Base-by-base conservation (phyloP, 331 rosid genomes). In the Stylosanthes scabra region DNA sequence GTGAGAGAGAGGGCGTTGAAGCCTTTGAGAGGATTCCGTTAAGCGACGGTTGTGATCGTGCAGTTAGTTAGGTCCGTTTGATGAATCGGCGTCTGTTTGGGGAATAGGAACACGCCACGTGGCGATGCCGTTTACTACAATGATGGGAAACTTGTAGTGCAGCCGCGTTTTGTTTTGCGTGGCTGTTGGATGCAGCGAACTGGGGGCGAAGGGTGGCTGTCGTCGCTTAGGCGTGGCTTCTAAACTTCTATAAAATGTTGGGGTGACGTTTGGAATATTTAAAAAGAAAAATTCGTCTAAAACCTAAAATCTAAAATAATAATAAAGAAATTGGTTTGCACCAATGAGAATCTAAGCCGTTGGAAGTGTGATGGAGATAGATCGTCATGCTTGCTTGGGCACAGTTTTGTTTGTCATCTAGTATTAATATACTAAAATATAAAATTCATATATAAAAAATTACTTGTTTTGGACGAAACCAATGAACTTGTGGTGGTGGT, bases 121-220 rank as follows among this genome's bases (percentile, higher is more conserved):
- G 57, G 70, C 11, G 1, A 0, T 9, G 14, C 4, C 50, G 16
- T 31, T 11, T 12, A n/a, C 5, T 5, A 28, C 37, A 6, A 8
- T 2, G 3, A 0, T 1, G 55, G 7, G n/a, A 49, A 49, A 46
- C 0, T 59, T 59, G 9, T 31, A 31, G 44, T 1, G 45, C 3
- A 31, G 27, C 5, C 46, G 27, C 11, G 66, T 60, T 34, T 60
- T 60, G 4, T 14, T 15, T 52, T 6, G 27, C 6, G 9, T 15
- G 3, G 16, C 12, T 5, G 58, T 71, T 50, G 70, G 74, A 79
- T 61, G 74, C 71, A 73, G 83, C 79, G 79, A 66, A 49, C 12
- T 29, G 75, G 75, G 11, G 10, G 57, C 20, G 77, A 61, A 16
- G 51, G 3, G 31, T 49, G 44, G 76, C 7, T 46, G 20, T 61